These are phyloP conservation scores for Hibiscus tridactylites DNA, from an alignment of 345 rosid species.

Conservation along the genomic window DNA sequence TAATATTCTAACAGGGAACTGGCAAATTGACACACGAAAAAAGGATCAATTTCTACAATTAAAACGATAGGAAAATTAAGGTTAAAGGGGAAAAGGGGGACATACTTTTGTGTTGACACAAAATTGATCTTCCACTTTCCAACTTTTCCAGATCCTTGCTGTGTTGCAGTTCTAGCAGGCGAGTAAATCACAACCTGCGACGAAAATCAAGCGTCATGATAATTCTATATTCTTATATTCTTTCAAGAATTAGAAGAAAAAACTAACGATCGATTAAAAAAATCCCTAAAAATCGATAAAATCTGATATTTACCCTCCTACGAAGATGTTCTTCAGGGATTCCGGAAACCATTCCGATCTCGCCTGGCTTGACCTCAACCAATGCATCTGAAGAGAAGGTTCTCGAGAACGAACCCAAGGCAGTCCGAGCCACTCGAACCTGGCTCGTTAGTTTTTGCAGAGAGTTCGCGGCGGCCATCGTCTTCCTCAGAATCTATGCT, in stretches of 20 bases:
- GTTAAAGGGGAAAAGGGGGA: background rate
- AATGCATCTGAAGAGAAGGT: constrained; percentile 54
- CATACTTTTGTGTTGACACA: constrained; percentile 79
- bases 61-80: background rate
- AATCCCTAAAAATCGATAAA: background rate
- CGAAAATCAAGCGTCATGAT: background rate
- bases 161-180: constrained; percentile 91
- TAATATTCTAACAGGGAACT: background rate
- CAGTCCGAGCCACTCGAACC: constrained; percentile 23
- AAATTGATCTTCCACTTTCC: constrained; percentile 96
- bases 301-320: constrained; percentile 36
- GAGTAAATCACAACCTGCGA: constrained; percentile 78
- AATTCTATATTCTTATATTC: background rate
- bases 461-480: constrained; percentile 57
- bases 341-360: constrained; percentile 85
- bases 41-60: background rate
- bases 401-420: constrained; percentile 28
- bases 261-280: background rate
- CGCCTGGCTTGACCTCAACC: constrained; percentile 70
- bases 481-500: constrained; percentile 2
- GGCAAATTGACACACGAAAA: background rate
- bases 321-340: constrained; percentile 84
- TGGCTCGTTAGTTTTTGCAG: constrained; percentile 37
- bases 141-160: constrained; percentile 93
- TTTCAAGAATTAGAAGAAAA: background rate